Evolutionary conservation across 306 rosid genomes (phyloP).

Genomic region (Crotalaria pallida): DNA sequence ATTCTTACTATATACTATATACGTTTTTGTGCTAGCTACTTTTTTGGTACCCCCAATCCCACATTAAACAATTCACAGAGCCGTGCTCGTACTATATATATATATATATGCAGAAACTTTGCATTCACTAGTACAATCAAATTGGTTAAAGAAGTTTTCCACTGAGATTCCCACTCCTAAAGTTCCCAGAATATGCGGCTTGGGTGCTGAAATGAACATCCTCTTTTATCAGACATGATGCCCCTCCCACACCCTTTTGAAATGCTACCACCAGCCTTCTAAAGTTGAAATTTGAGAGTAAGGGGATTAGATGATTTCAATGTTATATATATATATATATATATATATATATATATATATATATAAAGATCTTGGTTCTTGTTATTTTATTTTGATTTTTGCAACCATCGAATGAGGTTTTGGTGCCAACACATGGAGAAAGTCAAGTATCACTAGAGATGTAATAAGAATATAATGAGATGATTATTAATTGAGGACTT

Average conservation of each 20-base stretch:
- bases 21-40: background rate
- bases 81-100: background rate
- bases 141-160: slow-evolving; percentile 27
- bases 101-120: background rate
- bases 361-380: too few relatives aligned
- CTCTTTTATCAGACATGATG: slow-evolving; percentile 64
- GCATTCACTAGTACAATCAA: slow-evolving; percentile 22
- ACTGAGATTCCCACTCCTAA: slow-evolving; percentile 37
- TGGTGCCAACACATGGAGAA: too few relatives aligned
- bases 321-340: too few relatives aligned
- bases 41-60: background rate
- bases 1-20: too few relatives aligned
- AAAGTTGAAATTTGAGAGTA: slow-evolving; percentile 17
- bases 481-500: too few relatives aligned
- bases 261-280: slow-evolving; percentile 48
- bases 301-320: background rate
- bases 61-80: background rate
- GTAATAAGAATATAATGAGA: too few relatives aligned
- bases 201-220: slow-evolving; percentile 22
- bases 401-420: too few relatives aligned
- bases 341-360: too few relatives aligned
- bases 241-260: slow-evolving; percentile 36
- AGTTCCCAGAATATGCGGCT: slow-evolving; percentile 26
- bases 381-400: too few relatives aligned
- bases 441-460: too few relatives aligned